Evolutionary conservation across 164 flowering plant species (phyloP), one percentile per base, ranked within the genome.

Genomic region (Vitis amurensis): DNA sequence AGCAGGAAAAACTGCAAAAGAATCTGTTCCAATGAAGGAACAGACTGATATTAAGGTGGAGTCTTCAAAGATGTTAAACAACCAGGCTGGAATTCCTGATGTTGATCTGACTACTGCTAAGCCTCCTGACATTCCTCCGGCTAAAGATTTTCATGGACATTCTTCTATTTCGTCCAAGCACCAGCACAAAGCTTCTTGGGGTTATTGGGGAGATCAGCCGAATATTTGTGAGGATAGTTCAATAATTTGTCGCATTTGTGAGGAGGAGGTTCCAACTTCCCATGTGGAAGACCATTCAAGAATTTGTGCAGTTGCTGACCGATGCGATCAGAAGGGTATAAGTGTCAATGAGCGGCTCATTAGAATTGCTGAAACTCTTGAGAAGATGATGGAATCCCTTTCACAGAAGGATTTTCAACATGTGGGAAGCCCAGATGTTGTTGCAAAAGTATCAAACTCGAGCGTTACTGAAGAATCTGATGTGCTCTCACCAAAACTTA

Each of bases 181-280:
- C 75, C 93, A 83, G 59, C 98, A 91, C 78, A 91, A 85, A 73
- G 65, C 66, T 72, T 96, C 99, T 55, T 96, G 97, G 99, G 99
- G 99, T 57, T 79, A 89, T 68, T 89, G 97, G 97, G 95, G 93
- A 55, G 97, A 93, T 69, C 95, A 87, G 72, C 83, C 78, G 53
- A 85, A 78, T 80, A 58, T 82, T 68, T 69, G 82, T 61, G 97
- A 96, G 59, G 97, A 91, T 3, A 87, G 80, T 68, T 86, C 96
- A 64, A 92, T 96, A 76, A 92, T 93, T 61, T 96, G 99, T 76
- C 97, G 99, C 62, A 96, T 96, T 71, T 96, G 99, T 83, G 99
- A 96, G 80, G 99, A 96, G 77, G 96, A 89, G 77, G 94, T 96
- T 73, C 94, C 92, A 31, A 93, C 97, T 62, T 77, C 85, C 58